These are phyloP conservation scores for Pyracantha coccinea DNA, from an alignment of 331 rosid genomes.

Conservation along the genomic window DNA sequence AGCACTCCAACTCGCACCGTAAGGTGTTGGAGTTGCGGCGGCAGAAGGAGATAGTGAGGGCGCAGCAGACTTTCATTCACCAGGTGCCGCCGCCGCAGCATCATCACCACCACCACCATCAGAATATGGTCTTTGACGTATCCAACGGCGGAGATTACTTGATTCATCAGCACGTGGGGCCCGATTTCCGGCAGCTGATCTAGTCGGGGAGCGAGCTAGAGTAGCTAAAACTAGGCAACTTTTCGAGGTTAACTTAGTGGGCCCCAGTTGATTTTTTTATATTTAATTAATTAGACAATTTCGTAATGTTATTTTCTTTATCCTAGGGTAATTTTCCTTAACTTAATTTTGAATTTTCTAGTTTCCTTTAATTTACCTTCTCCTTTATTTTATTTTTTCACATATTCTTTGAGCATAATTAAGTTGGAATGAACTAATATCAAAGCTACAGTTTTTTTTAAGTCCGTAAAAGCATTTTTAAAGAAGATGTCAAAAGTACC, in stretches of 20 bases:
- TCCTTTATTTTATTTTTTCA: background rate
- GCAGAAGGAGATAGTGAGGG: constrained; percentile 58
- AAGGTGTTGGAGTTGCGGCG: constrained; percentile 88
- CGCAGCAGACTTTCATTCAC: constrained; percentile 4
- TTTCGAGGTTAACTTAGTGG: constrained; percentile 11
- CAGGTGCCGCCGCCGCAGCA: constrained; percentile 50
- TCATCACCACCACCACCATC: constrained; percentile 43
- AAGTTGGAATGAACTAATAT: background rate
- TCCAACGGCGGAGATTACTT: constrained; percentile 72
- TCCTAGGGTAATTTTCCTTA: background rate
- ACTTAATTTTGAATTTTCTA: constrained; percentile 1
- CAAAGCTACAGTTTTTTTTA: too few species aligned
- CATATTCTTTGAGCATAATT: background rate
- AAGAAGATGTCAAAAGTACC: too few species aligned
- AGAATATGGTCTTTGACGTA: constrained; percentile 44
- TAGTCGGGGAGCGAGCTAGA: constrained; percentile 21
- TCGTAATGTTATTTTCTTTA: background rate
- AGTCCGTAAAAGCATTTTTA: too few species aligned
- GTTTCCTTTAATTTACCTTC: background rate
- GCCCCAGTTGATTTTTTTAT: background rate
- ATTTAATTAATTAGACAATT: background rate
- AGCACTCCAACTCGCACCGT: constrained; percentile 91
- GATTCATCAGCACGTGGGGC: constrained; percentile 67
- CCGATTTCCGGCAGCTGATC: constrained; percentile 56
- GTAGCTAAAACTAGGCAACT: constrained; percentile 16